Evolutionary conservation across 192 early-diverging fungal genomes (phyloP).

Genomic region (Coemansia sp.): DNA sequence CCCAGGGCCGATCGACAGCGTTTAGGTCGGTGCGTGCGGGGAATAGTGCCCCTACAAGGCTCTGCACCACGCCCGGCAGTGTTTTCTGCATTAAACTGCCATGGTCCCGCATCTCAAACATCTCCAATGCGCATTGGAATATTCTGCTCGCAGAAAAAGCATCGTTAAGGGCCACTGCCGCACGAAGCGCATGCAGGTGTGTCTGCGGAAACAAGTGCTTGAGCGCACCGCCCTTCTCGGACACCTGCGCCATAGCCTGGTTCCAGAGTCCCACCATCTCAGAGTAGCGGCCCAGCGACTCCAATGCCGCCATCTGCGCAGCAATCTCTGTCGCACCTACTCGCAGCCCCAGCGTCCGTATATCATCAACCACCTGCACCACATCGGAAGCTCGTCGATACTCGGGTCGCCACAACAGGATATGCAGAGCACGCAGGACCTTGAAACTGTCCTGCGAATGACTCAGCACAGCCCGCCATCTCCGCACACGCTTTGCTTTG

Average conservation of each 20-base stretch:
- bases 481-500: conserved; percentile 8
- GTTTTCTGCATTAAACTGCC: too few species aligned
- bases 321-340: conserved; percentile 40
- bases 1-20: conserved; percentile 16
- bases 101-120: too few species aligned
- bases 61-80: conserved; percentile 10
- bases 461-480: not conserved
- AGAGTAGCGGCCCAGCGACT: conserved; percentile 4
- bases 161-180: conserved; percentile 25
- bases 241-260: not conserved
- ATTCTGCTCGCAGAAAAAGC: conserved; percentile 9
- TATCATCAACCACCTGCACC: conserved; percentile 22
- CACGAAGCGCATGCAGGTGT: conserved; percentile 24
- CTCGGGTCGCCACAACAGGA: conserved; percentile 12
- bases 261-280: conserved; percentile 21
- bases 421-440: conserved; percentile 29
- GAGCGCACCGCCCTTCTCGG: not conserved
- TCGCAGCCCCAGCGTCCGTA: conserved; percentile 18
- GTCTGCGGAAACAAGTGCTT: conserved; percentile 28
- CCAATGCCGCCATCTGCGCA: conserved; percentile 12
- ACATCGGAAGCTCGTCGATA: not conserved
- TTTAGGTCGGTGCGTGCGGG: not conserved
- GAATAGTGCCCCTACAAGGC: conserved; percentile 4
- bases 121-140: too few species aligned
- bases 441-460: not conserved